These are phyloP conservation scores for Daldinia concentrica DNA, from an alignment of 495 filamentous ascomycete genomes.

Conservation along the genomic window DNA sequence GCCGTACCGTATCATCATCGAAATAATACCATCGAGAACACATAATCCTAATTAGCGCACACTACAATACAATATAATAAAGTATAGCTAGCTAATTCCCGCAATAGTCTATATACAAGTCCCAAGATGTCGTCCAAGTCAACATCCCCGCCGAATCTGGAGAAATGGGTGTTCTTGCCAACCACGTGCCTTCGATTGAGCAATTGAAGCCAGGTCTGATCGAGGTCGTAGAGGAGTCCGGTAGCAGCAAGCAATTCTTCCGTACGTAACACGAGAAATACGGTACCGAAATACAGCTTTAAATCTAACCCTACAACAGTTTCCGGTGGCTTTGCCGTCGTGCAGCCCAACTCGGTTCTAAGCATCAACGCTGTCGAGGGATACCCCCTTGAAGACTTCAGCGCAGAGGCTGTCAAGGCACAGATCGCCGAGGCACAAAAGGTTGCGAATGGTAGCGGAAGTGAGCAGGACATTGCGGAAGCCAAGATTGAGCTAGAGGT, in stretches of 20 bases:
- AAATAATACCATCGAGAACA: not conserved
- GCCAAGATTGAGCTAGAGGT: slow-evolving; percentile 99
- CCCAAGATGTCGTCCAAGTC: slow-evolving; percentile 87
- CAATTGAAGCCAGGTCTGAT: slow-evolving; percentile 96
- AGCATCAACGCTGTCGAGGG: slow-evolving; percentile 99
- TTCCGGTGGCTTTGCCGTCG: slow-evolving; percentile 95
- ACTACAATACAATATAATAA: slow-evolving; percentile 7
- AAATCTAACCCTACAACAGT: slow-evolving; percentile 63
- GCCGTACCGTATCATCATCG: not conserved
- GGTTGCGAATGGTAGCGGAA: slow-evolving; percentile 87
- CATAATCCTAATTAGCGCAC: slow-evolving; percentile 17
- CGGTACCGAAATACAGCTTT: slow-evolving; percentile 11
- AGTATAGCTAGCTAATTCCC: slow-evolving; percentile 54
- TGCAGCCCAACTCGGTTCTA: slow-evolving; percentile 92
- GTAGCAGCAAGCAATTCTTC: slow-evolving; percentile 95
- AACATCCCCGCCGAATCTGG: slow-evolving; percentile 98
- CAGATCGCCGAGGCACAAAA: slow-evolving; percentile 95
- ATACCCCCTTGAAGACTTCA: slow-evolving; percentile 94
- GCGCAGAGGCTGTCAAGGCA: slow-evolving; percentile 77
- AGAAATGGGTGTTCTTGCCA: slow-evolving; percentile 98
- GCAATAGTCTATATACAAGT: slow-evolving; percentile 64
- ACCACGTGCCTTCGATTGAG: slow-evolving; percentile 99
- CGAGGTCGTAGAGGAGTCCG: slow-evolving; percentile 93
- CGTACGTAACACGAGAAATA: slow-evolving; percentile 66
- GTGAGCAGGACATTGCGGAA: slow-evolving; percentile 97